Conservation (phyloP, 176 grass and related monocot species). For the Bothriochloa decipiens region DNA sequence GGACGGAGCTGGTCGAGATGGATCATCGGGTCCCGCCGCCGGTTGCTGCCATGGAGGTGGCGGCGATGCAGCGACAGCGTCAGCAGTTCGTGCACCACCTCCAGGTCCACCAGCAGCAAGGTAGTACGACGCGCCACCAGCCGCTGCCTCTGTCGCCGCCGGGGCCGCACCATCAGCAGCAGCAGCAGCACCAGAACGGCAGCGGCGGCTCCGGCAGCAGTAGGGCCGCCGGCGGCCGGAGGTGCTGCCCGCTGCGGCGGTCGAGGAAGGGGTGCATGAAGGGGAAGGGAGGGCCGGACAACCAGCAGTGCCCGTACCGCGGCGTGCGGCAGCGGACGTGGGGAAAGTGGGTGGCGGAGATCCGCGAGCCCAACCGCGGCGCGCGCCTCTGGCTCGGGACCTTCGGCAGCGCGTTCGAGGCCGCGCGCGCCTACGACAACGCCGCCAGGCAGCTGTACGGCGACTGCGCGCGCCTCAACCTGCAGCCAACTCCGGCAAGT, state of each 20-base stretch:
- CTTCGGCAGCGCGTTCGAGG: conserved; percentile 63
- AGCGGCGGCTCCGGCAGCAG: background rate
- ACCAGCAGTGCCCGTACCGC: conserved; percentile 83
- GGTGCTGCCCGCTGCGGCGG: conserved; percentile 76
- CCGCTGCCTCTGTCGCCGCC: background rate
- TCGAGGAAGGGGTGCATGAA: conserved; percentile 77
- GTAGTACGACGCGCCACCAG: background rate
- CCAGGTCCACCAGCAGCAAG: background rate
- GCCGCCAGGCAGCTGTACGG: conserved; percentile 72
- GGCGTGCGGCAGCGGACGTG: conserved; percentile 88
- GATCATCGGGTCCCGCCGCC: background rate
- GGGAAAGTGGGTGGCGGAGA: conserved; percentile 97
- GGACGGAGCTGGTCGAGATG: background rate
- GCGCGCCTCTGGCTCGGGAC: conserved; percentile 87
- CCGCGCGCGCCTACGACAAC: conserved; percentile 68
- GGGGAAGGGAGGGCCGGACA: conserved; percentile 90
- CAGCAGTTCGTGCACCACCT: background rate
- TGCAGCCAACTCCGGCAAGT: background rate
- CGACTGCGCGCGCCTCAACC: conserved; percentile 72
- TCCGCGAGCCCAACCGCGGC: conserved; percentile 94
- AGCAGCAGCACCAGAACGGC: background rate
- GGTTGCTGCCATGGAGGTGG: background rate
- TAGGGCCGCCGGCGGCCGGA: conserved; percentile 19
- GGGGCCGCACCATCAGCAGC: background rate
- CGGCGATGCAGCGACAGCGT: background rate